phyloP scores from a whole-genome alignment of 805 yeast genomes.

The Dipodascus albidus region DNA sequence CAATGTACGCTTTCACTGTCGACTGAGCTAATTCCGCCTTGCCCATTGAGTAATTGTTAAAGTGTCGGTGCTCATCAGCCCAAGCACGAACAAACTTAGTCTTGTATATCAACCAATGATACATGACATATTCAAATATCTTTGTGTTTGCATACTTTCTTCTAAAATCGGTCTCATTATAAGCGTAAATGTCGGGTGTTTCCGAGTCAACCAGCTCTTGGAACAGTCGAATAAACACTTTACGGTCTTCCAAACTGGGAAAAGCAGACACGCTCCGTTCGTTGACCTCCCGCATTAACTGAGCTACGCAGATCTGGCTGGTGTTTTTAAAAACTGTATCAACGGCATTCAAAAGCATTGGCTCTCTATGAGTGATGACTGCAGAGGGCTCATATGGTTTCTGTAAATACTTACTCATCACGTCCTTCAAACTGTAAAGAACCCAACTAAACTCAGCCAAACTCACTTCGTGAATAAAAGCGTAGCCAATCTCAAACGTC shows the following conservation, averaged over 20 bases:
- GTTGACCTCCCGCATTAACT: background rate
- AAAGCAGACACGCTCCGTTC: background rate
- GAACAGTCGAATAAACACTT: background rate
- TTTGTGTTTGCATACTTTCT: background rate
- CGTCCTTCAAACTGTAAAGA: background rate
- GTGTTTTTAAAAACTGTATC: background rate
- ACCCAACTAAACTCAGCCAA: background rate
- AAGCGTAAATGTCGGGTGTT: background rate
- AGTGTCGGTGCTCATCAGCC: background rate
- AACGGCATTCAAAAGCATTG: background rate
- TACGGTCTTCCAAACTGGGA: background rate
- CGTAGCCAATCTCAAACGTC: background rate
- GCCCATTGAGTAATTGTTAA: background rate
- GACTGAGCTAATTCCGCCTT: background rate
- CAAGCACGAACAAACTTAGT: background rate
- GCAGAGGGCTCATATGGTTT: background rate
- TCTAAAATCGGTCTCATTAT: background rate
- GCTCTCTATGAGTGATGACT: background rate
- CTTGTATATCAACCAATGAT: background rate
- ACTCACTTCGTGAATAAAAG: background rate
- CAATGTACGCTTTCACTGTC: background rate
- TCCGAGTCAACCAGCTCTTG: constrained; percentile 1
- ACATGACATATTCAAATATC: background rate
- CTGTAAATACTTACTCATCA: background rate
- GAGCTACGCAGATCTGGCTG: constrained; percentile 1